phyloP scores from a whole-genome alignment of 805 yeast species.

The Starmerella stigmatis region DNA sequence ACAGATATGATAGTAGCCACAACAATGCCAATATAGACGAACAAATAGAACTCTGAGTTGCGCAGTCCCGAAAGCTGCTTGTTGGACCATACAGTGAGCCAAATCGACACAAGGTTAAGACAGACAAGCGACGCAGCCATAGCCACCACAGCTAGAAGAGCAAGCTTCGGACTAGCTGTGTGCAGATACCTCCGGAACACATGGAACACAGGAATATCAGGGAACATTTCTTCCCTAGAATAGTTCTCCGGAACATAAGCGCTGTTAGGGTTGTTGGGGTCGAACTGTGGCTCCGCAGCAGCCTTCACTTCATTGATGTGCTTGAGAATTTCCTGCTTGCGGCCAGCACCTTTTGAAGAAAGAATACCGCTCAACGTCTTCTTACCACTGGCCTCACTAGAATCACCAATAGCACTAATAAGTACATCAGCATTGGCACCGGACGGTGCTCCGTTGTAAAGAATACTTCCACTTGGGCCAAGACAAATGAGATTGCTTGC shows the following conservation, averaged over 20 bases:
- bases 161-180: constrained; percentile 10
- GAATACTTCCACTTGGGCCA: constrained; percentile 3
- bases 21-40: constrained; percentile 16
- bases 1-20: constrained; percentile 8
- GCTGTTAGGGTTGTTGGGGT: constrained; percentile 2
- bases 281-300: background rate
- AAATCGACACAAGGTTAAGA: constrained; percentile 16
- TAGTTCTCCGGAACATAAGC: background rate
- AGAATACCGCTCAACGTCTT: constrained; percentile 44
- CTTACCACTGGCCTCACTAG: constrained; percentile 34
- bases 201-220: constrained; percentile 19
- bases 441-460: constrained; percentile 6
- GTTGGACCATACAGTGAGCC: constrained; percentile 24
- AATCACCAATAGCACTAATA: constrained; percentile 2
- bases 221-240: constrained; percentile 37
- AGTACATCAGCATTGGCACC: constrained; percentile 1
- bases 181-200: constrained; percentile 18
- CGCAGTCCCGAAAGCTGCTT: constrained; percentile 18
- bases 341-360: constrained; percentile 16
- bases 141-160: constrained; percentile 7
- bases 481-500: constrained; percentile 9
- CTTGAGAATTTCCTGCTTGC: constrained; percentile 3
- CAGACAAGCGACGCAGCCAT: constrained; percentile 7
- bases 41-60: constrained; percentile 19
- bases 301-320: background rate